phyloP scores from a whole-genome alignment of 331 rosid species.

The Malus hybrid region DNA sequence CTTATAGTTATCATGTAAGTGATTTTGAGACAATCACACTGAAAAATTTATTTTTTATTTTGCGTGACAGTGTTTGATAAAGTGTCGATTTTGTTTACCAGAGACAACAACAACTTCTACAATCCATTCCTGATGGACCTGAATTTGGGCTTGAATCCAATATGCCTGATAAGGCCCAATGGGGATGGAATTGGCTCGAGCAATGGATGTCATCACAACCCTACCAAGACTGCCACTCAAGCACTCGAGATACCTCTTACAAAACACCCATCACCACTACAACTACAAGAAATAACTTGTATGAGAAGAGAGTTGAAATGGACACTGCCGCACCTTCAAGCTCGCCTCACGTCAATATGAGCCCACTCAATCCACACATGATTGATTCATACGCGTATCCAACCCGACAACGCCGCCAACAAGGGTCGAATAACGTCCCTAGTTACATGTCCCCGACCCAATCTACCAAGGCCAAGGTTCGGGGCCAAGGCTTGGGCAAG shows the following conservation, averaged over 20 bases:
- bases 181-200: constrained; percentile 91
- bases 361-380: constrained; percentile 25
- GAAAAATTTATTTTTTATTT: too few relatives aligned
- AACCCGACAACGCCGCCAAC: constrained; percentile 7
- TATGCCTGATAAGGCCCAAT: constrained; percentile 36
- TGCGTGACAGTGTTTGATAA: too few relatives aligned
- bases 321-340: constrained; percentile 30
- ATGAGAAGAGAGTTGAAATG: constrained; percentile 78
- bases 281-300: constrained; percentile 35
- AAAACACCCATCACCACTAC: constrained; percentile 30
- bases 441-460: constrained; percentile 90
- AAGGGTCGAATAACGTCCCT: constrained; percentile 28
- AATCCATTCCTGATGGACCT: constrained; percentile 11
- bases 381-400: constrained; percentile 22
- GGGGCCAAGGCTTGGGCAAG: constrained; percentile 32
- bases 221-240: constrained; percentile 18
- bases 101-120: constrained; percentile 31
- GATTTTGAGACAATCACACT: too few relatives aligned
- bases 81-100: neutral
- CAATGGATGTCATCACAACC: constrained; percentile 77
- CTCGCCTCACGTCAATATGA: constrained; percentile 19
- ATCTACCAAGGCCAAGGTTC: constrained; percentile 79
- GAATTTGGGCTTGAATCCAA: constrained; percentile 20
- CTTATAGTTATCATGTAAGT: constrained; percentile 61
- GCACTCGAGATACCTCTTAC: constrained; percentile 25